These are phyloP conservation scores for Groenewaldozyma sp. DNA, from an alignment of 1,139 yeast genomes.

Conservation along the genomic window DNA sequence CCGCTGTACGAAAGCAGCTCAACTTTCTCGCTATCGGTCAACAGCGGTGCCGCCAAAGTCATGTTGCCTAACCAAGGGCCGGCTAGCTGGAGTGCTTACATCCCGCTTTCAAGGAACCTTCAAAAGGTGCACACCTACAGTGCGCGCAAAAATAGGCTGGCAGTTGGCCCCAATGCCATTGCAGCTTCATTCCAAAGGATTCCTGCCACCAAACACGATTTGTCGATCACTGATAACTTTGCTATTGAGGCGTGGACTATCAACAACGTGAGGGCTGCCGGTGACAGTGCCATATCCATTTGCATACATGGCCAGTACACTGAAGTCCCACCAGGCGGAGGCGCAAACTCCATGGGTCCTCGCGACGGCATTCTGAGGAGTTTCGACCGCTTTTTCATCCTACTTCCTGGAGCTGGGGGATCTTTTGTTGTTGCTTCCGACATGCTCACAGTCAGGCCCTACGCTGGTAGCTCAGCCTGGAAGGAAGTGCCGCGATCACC, in stretches of 20 bases:
- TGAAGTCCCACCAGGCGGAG: conserved; percentile 41
- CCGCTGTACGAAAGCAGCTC: conserved; percentile 74
- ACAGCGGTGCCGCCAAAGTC: conserved; percentile 36
- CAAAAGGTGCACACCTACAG: conserved; percentile 53
- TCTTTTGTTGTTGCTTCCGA: conserved; percentile 80
- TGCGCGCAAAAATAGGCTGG: conserved; percentile 49
- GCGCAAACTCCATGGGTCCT: conserved; percentile 28
- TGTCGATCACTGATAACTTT: conserved; percentile 48
- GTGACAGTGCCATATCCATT: conserved; percentile 66
- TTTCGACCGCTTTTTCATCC: conserved; percentile 82
- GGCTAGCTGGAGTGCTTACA: conserved; percentile 25
- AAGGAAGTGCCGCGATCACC: conserved; percentile 14
- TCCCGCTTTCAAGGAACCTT: conserved; percentile 65
- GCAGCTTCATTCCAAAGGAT: conserved; percentile 50
- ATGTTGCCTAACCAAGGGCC: conserved; percentile 19
- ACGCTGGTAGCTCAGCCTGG: conserved; percentile 56
- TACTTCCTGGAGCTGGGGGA: conserved; percentile 54
- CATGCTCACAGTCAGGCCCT: conserved; percentile 57
- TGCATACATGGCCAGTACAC: conserved; percentile 77
- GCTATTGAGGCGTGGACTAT: conserved; percentile 69
- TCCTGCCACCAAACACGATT: conserved; percentile 68
- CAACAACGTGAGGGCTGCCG: conserved; percentile 36
- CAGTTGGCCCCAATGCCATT: conserved; percentile 65
- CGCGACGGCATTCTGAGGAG: conserved; percentile 52
- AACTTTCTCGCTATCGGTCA: conserved; percentile 65